phyloP scores from a whole-genome alignment of 2,329 filamentous ascomycete genomes.

The Chrysoporthe puriensis region DNA sequence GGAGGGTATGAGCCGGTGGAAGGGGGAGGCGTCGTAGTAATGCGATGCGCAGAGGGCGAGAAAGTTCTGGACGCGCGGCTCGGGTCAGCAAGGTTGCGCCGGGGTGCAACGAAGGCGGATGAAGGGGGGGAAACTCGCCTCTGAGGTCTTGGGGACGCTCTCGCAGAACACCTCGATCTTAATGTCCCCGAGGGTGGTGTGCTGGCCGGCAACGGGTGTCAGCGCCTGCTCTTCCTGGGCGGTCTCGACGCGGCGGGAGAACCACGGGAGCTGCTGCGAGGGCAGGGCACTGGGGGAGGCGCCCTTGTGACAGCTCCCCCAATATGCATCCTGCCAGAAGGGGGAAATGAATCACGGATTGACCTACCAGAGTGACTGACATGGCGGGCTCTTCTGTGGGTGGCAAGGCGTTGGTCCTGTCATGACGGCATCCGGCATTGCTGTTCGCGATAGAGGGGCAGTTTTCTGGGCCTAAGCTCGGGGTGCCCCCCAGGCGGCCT shows the following conservation, averaged over 20 bases:
- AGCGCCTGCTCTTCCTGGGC: neutral
- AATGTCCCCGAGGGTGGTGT: slow-evolving; percentile 86
- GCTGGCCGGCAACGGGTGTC: slow-evolving; percentile 63
- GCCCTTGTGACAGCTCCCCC: neutral
- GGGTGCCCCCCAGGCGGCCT: neutral
- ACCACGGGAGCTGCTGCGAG: neutral
- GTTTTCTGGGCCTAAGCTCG: neutral
- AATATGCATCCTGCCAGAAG: neutral
- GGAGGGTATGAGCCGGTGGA: slow-evolving; percentile 78
- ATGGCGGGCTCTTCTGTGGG: neutral
- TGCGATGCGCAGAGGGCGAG: slow-evolving; percentile 80
- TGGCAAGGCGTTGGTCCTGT: neutral
- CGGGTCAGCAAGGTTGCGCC: slow-evolving; percentile 5
- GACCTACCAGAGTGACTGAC: slow-evolving; percentile 11
- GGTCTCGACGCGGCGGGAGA: neutral
- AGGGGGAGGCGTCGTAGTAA: slow-evolving; percentile 75
- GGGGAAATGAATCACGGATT: neutral
- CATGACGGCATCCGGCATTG: neutral
- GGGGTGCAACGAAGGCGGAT: neutral
- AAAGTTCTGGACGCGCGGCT: slow-evolving; percentile 66
- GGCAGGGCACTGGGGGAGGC: neutral
- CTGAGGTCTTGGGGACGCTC: slow-evolving; percentile 87
- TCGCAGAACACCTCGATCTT: slow-evolving; percentile 98
- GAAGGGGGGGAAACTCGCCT: slow-evolving; percentile 53
- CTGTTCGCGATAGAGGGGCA: slow-evolving; percentile 6